Evolutionary conservation across 345 rosid genomes (phyloP), one percentile per base, ranked within the genome.

Genomic region (Zanthoxylum bungeanum): DNA sequence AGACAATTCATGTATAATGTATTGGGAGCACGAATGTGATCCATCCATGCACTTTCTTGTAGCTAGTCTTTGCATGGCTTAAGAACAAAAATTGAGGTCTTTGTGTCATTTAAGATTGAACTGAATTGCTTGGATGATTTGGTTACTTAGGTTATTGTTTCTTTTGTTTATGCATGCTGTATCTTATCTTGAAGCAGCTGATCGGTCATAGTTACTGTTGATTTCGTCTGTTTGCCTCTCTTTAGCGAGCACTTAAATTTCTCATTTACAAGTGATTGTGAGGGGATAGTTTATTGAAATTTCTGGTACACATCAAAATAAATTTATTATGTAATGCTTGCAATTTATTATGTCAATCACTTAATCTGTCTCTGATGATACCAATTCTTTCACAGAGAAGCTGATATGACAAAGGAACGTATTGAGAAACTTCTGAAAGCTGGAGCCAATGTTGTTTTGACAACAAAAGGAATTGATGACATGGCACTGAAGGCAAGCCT

Each of bases 391-490:
- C n/a, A 57, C 88, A 95, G 99, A 75, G 99, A 95, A 81, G 87
- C 93, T 73, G 97, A 95, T 82, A 85, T 89, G 96, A 95, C 97
- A 0, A 95, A 92, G 68, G 99, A 95, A 75, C 90, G 98, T 27
- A 95, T 95, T 76, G 93, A 87, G 72, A 95, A 95, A 77, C 88
- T 92, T 70, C 78, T 95, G 66, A 91, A 89, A 82, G 96, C 97
- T 78, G 99, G 99, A 51, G 99, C 99, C 19, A 92, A 92, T 78
- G 98, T 95, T 64, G 83, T 95, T 59, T 77, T 95, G 77, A 95
- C 98, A 40, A 95, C 98, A 5, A 95, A 95, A 79, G 98, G 96
- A 68, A 95, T 95, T 76, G 98, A 92, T 80, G 99, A 92, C 87
- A 95, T 95, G 99, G 96, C 99, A 70, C 91, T 95, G 53, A 95